Percentiles rank a stretch among this genome's conserved stretches.
phyloP scores from a whole-genome alignment of 208 protist genomes.

The Wallacemonas sp. region DNA sequence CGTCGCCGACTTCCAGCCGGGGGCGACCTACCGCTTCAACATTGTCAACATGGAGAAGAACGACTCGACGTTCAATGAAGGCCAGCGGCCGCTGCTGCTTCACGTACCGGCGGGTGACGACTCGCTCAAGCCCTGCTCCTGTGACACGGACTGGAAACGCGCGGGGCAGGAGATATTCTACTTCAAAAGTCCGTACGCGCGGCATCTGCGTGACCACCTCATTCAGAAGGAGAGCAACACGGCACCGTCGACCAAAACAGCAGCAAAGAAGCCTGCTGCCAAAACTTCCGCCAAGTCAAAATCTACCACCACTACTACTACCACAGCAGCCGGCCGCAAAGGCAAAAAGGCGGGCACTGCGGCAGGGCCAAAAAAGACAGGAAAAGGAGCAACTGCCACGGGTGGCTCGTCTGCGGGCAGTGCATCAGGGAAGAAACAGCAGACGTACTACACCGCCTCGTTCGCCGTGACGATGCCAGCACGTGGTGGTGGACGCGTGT shows the following conservation, averaged over 20 bases:
- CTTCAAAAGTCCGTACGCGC: constrained; percentile 73
- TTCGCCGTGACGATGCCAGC: constrained; percentile 90
- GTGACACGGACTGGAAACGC: constrained; percentile 66
- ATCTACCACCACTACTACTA: no score
- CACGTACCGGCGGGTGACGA: constrained; percentile 42
- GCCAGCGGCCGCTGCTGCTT: constrained; percentile 91
- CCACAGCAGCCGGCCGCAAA: not conserved
- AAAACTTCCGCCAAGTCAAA: not conserved
- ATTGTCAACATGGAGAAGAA: constrained; percentile 97
- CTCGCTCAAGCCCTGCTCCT: no score
- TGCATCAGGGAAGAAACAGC: constrained; percentile 17
- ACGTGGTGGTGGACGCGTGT: constrained; percentile 72
- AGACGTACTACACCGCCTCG: constrained; percentile 91
- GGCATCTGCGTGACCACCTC: constrained; percentile 38
- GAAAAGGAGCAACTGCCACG: not conserved
- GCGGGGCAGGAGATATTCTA: constrained; percentile 82
- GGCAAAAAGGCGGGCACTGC: constrained; percentile 10
- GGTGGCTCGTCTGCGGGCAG: not conserved
- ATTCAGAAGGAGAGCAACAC: constrained; percentile 2
- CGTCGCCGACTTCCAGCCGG: constrained; percentile 62
- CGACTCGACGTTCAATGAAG: constrained; percentile 94
- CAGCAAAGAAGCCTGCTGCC: not conserved
- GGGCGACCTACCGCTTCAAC: constrained; percentile 93
- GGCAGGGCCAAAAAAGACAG: not conserved
- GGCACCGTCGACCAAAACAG: not conserved